A percentile compares a stretch with the other conserved stretches of the same genome.
Evolutionary conservation across 1,139 yeast genomes (phyloP).

Genomic region (Taphrina betulina): DNA sequence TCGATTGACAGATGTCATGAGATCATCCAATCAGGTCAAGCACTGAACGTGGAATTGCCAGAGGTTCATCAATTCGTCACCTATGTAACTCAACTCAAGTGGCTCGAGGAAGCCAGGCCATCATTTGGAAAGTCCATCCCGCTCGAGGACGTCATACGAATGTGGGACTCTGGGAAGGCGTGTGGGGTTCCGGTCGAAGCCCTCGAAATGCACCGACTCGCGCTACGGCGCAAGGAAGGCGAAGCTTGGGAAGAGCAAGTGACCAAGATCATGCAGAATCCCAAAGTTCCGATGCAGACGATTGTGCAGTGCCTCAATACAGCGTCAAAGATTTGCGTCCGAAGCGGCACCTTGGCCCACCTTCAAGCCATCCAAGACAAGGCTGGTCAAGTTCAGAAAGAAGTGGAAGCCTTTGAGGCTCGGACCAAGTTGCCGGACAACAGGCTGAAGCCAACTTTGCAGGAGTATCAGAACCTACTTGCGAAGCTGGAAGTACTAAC

Average conservation of each 20-base stretch:
- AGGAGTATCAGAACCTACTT: slow-evolving; percentile 37
- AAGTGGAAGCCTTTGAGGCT: slow-evolving; percentile 24
- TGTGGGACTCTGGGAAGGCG: slow-evolving; percentile 47
- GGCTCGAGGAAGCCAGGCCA: slow-evolving; percentile 47
- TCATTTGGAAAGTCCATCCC: slow-evolving; percentile 40
- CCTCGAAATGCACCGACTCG: slow-evolving; percentile 37
- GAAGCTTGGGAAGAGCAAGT: slow-evolving; percentile 39
- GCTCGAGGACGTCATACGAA: slow-evolving; percentile 47
- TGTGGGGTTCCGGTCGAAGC: slow-evolving; percentile 43
- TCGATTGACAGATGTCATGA: slow-evolving; percentile 42
- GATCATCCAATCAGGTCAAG: slow-evolving; percentile 52
- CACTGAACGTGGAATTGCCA: slow-evolving; percentile 59
- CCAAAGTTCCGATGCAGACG: slow-evolving; percentile 21
- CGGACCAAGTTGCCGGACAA: slow-evolving; percentile 32
- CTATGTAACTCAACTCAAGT: slow-evolving; percentile 52
- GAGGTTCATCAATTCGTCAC: slow-evolving; percentile 54
- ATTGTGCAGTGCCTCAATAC: slow-evolving; percentile 8
- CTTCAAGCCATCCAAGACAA: slow-evolving; percentile 40
- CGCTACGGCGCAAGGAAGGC: slow-evolving; percentile 37
- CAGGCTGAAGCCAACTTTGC: slow-evolving; percentile 32
- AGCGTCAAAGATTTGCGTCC: slow-evolving; percentile 16
- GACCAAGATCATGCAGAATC: slow-evolving; percentile 35
- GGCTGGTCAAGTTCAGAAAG: slow-evolving; percentile 41
- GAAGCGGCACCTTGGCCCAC: slow-evolving; percentile 16
- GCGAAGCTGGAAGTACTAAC: slow-evolving; percentile 34